Conservation (phyloP, 2,329 filamentous ascomycete species). For the Blumeriella jaapii region DNA sequence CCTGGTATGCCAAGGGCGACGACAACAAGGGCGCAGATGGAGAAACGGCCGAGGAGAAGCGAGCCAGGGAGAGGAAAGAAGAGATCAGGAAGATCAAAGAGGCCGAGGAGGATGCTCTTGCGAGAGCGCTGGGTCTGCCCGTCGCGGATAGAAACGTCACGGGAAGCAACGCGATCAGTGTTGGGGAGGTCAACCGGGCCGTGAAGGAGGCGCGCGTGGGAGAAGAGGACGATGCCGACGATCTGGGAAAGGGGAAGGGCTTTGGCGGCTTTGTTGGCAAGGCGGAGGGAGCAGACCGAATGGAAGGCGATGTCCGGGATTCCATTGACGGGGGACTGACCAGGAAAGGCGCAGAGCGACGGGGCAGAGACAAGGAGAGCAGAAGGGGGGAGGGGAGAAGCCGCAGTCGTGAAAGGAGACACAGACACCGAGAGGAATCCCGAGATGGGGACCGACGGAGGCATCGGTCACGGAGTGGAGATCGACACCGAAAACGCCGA, state of each 20-base stretch:
- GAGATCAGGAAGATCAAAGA: slow-evolving; percentile 79
- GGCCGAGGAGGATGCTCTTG: slow-evolving; percentile 85
- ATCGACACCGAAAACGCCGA: slow-evolving; percentile 16
- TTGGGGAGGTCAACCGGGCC: slow-evolving; percentile 45
- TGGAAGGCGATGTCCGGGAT: slow-evolving; percentile 5
- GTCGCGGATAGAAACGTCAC: slow-evolving; percentile 43
- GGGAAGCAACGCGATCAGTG: slow-evolving; percentile 59
- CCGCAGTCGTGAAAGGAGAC: slow-evolving; percentile 21
- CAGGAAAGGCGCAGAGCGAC: slow-evolving; percentile 4
- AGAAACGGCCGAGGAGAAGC: slow-evolving; percentile 48
- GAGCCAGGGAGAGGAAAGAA: slow-evolving; percentile 53
- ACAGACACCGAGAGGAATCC: slow-evolving; percentile 25
- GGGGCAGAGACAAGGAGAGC: slow-evolving; percentile 9
- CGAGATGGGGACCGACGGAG: slow-evolving; percentile 20
- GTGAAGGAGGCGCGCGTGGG: slow-evolving; percentile 35
- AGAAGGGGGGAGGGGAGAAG: slow-evolving; percentile 23
- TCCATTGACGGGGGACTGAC: slow-evolving; percentile 16
- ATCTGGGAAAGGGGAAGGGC: slow-evolving; percentile 20
- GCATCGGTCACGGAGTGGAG: slow-evolving; percentile 20
- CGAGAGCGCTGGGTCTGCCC: slow-evolving; percentile 69
- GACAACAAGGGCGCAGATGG: slow-evolving; percentile 39
- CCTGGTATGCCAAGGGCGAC: slow-evolving; percentile 51
- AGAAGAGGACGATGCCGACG: slow-evolving; percentile 29
- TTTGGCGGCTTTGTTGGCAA: slow-evolving; percentile 27
- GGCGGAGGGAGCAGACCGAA: slow-evolving; percentile 11